Percentiles rank a stretch among this genome's conserved stretches.
These are phyloP conservation scores for Schizonepeta tenuifolia DNA, from an alignment of 257 asterid species.

Conservation along the genomic window DNA sequence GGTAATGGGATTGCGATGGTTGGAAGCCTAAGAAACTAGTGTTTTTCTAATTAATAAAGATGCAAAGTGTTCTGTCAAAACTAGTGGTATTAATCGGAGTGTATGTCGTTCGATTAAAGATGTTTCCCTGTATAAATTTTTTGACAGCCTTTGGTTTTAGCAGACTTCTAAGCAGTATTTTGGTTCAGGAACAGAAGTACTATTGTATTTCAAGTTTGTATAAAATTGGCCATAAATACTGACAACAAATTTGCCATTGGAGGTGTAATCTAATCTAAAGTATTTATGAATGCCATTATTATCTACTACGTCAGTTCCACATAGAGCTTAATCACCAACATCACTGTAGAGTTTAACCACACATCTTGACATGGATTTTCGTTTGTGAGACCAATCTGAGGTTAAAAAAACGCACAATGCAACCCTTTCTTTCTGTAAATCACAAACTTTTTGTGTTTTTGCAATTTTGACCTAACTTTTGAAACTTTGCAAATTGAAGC, in stretches of 20 bases:
- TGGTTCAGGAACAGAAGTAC: slow-evolving; percentile 9
- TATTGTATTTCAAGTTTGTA: neutral
- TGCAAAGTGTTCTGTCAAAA: neutral
- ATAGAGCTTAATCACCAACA: neutral
- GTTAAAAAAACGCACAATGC: neutral
- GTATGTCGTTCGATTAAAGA: neutral
- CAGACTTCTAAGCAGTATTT: neutral
- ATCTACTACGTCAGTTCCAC: neutral
- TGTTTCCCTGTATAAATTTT: neutral
- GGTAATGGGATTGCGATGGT: neutral
- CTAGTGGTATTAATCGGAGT: neutral
- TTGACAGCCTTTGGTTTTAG: neutral
- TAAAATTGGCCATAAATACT: neutral
- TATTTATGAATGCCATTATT: neutral
- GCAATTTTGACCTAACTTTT: no score
- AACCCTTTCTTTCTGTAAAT: neutral
- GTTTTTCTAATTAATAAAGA: neutral
- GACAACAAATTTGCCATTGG: neutral
- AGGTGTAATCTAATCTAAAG: neutral
- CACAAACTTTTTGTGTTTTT: no score
- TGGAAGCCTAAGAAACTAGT: neutral
- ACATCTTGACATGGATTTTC: neutral
- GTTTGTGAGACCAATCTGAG: neutral
- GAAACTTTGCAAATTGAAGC: no score
- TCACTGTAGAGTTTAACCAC: neutral